Conservation (phyloP, 1,284 basidiomycete species). For the Ustilago cynodontis region DNA sequence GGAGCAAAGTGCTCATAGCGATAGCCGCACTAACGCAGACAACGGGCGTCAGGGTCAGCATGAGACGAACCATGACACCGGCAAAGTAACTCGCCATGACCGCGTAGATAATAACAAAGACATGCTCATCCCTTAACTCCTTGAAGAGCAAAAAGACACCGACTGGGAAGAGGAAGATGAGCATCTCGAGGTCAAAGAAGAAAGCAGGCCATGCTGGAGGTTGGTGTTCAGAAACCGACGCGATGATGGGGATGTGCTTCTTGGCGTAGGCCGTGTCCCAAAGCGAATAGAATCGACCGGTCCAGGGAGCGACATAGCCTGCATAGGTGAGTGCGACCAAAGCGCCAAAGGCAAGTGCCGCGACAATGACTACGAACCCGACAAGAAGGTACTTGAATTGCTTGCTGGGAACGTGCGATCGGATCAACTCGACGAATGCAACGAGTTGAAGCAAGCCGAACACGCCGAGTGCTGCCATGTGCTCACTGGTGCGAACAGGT, state of each 20-base stretch:
- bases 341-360: conserved; percentile 75
- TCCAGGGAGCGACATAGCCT: conserved; percentile 98
- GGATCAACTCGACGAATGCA: conserved; percentile 89
- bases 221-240: conserved; percentile 99
- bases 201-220: conserved; percentile 99
- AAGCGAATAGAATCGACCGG: conserved; percentile 97
- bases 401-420: conserved; percentile 88
- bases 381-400: conserved; percentile 84
- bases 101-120: conserved; percentile 99
- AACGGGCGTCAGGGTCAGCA: conserved; percentile 91
- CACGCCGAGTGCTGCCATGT: conserved; percentile 97
- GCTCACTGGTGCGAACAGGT: conserved; percentile 96
- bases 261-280: conserved; percentile 99
- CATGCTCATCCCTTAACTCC: conserved; percentile 92
- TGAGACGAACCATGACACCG: conserved; percentile 97
- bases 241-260: conserved; percentile 97
- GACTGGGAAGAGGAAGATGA: conserved; percentile 97
- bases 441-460: conserved; percentile 97
- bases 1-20: conserved; percentile 87
- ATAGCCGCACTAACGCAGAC: conserved; percentile 93
- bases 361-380: conserved; percentile 76
- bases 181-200: conserved; percentile 98
- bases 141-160: conserved; percentile 95
- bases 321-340: conserved; percentile 82
- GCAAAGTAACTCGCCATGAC: conserved; percentile 97